phyloP scores from a whole-genome alignment of 116 monocot species.

The Cymodocea nodosa region DNA sequence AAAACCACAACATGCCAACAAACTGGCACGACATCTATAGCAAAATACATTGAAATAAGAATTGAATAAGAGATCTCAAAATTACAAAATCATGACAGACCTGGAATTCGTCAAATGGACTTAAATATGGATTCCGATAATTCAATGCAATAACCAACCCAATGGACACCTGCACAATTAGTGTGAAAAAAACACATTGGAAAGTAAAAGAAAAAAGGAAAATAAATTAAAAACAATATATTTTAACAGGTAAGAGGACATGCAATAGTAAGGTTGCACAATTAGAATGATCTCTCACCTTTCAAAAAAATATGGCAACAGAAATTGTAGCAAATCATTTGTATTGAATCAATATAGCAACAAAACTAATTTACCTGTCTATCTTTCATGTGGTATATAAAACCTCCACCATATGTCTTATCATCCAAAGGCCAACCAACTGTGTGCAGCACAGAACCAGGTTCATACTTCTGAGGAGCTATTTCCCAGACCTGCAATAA shows the following conservation, averaged over 20 bases:
- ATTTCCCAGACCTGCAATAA: slow-evolving; percentile 90
- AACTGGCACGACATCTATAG: not conserved
- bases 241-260: too few relatives aligned
- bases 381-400: slow-evolving; percentile 93
- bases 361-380: slow-evolving; percentile 40
- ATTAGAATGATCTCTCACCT: too few relatives aligned
- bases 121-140: slow-evolving; percentile 93
- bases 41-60: not conserved
- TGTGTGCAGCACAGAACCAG: slow-evolving; percentile 86
- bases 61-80: not conserved
- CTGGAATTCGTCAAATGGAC: slow-evolving; percentile 96
- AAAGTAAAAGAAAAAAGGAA: not conserved
- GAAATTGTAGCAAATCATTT: too few relatives aligned
- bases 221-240: not conserved
- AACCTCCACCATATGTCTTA: slow-evolving; percentile 87
- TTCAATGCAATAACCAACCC: slow-evolving; percentile 85
- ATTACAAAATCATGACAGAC: slow-evolving; percentile 9
- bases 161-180: slow-evolving; percentile 20
- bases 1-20: not conserved
- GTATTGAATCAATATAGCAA: not conserved
- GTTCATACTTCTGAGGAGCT: slow-evolving; percentile 57
- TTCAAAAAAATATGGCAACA: too few relatives aligned
- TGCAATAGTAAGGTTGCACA: too few relatives aligned
- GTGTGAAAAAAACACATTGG: not conserved
- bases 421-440: slow-evolving; percentile 93